Base-by-base conservation (phyloP, 2,329 filamentous ascomycete genomes). In the Scytalidium lignicola region DNA sequence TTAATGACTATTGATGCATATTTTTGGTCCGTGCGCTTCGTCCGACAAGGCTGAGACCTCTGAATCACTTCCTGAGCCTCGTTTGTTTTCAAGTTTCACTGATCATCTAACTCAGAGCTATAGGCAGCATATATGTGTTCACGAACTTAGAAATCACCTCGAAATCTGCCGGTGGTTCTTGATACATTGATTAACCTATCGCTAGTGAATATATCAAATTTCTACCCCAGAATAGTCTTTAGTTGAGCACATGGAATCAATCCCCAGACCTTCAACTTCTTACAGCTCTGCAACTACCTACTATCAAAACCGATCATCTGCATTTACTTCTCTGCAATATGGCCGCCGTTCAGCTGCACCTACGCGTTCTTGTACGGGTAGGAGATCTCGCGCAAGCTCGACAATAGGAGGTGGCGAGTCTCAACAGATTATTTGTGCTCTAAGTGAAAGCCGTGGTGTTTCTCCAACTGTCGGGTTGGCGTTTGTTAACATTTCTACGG, bases 401-500 rank as follows among this genome's bases (percentile, higher is more conserved):
- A 48, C 49, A 12, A 53, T 65, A 22, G 74, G 75, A 44, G 67
- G 69, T 7, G 70, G 68, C 12, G 78, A 80, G 26, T 65, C 69
- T 20, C 85, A 92, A 59, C 82, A 86, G 53, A 82, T 96, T 47
- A 74, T 96, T n/a, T 97, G 92, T 66, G 91, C 92, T 3, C 70
- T 96, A 44, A 88, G 83, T 59, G 90, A 96, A 65, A 90, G 88
- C 41, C 85, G 91, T n/a, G 90, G 90, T 4, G 80, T 96, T 3
- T 85, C 88, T 19, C 90, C 90, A 0, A 86, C 84, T 0, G 85
- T 97, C 2, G 91, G 92, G 1, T 74, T 96, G 39, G 88, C 90
- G 2, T 91, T 96, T 62, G 75, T 96, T 62, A 95, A 97, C 61
- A 74, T 95, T 2, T 85, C 88, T 40, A 91, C 88, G 2, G 88